Conservation (phyloP, 1,284 basidiomycete genomes). For the Tylopilus sp. region DNA sequence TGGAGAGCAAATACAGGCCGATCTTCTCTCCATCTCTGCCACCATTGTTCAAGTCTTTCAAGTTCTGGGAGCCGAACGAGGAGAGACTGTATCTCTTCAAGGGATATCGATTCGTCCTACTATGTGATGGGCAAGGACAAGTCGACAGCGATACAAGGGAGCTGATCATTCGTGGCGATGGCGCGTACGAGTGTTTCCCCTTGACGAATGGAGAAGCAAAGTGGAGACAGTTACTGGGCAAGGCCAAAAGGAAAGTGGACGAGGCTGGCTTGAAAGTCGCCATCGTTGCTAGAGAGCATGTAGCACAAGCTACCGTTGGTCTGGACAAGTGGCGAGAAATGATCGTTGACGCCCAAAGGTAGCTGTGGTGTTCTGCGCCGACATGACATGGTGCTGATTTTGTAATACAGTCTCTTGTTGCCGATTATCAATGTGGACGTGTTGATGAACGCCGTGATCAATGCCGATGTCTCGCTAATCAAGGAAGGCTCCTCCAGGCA, state of each 20-base stretch:
- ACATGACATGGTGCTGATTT: slow-evolving; percentile 6
- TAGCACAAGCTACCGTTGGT: slow-evolving; percentile 48
- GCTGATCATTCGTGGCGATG: slow-evolving; percentile 52
- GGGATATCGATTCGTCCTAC: slow-evolving; percentile 52
- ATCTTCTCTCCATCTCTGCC: slow-evolving; percentile 48
- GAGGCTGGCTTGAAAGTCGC: slow-evolving; percentile 41
- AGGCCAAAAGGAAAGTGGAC: slow-evolving; percentile 47
- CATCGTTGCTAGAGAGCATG: slow-evolving; percentile 48
- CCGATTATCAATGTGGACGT: slow-evolving; percentile 34
- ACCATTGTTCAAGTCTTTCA: slow-evolving; percentile 45
- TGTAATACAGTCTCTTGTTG: slow-evolving; percentile 36
- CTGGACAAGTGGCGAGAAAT: slow-evolving; percentile 50
- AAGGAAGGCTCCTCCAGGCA: slow-evolving; percentile 10
- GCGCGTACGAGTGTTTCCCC: slow-evolving; percentile 56
- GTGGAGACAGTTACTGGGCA: slow-evolving; percentile 48
- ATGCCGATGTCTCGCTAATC: slow-evolving; percentile 34
- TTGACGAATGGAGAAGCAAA: slow-evolving; percentile 45
- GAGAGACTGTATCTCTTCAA: slow-evolving; percentile 52
- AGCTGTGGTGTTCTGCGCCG: slow-evolving; percentile 12
- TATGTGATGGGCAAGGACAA: slow-evolving; percentile 52
- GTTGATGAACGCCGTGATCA: slow-evolving; percentile 44
- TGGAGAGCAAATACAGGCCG: slow-evolving; percentile 53
- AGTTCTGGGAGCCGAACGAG: slow-evolving; percentile 63
- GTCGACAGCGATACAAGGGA: slow-evolving; percentile 46
- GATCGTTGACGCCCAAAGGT: slow-evolving; percentile 50